A percentile compares a stretch with the other conserved stretches of the same genome.
Conservation (phyloP, 2,329 filamentous ascomycete genomes). For the Phyllosticta capitalensis region DNA sequence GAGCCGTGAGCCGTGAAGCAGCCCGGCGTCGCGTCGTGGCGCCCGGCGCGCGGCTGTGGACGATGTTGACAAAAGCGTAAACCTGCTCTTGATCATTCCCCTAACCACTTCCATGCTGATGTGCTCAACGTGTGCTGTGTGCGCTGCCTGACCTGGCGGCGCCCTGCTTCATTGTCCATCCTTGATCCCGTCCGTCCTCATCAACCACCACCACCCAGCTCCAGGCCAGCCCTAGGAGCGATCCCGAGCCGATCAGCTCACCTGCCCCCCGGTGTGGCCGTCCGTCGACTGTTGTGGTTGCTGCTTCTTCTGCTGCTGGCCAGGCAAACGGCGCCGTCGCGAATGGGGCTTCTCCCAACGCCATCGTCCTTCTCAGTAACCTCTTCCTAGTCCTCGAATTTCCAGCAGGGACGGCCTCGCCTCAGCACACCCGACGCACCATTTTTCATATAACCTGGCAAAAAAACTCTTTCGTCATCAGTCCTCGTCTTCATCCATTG, state of each 20-base stretch:
- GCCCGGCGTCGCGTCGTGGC: slow-evolving; percentile 6
- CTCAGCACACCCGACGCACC: not conserved
- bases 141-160: not conserved
- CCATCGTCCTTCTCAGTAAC: slow-evolving; percentile 4
- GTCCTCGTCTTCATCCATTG: not conserved
- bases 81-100: not conserved
- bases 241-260: slow-evolving; percentile 16
- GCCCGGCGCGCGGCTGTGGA: not conserved
- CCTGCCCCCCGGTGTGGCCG: not conserved
- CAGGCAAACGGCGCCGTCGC: not conserved
- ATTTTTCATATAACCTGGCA: not conserved
- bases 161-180: slow-evolving; percentile 8
- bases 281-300: not conserved
- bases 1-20: slow-evolving; percentile 1
- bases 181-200: slow-evolving; percentile 4
- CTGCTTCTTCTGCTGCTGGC: too few relatives aligned
- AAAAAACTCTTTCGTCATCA: not conserved
- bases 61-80: not conserved
- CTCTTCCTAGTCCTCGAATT: slow-evolving; percentile 6
- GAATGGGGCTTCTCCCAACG: slow-evolving; percentile 6
- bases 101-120: not conserved
- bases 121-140: not conserved
- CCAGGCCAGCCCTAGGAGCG: slow-evolving; percentile 21
- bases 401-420: slow-evolving; percentile 5
- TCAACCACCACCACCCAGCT: slow-evolving; percentile 8